phyloP scores from a whole-genome alignment of 1,284 basidiomycete species.

The Mycosarcoma maydis region DNA sequence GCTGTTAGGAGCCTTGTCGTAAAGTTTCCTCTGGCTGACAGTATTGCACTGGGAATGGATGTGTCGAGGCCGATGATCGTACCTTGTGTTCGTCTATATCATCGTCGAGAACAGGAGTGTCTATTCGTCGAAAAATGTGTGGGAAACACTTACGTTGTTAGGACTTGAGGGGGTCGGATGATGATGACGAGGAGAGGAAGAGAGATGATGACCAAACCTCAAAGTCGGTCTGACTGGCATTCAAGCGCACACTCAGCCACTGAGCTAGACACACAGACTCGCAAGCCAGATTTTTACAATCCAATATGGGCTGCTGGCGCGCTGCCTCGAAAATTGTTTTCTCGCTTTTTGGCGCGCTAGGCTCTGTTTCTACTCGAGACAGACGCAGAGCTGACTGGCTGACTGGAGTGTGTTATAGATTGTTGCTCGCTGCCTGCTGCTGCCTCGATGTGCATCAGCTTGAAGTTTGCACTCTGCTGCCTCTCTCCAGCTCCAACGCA shows the following conservation, averaged over 20 bases:
- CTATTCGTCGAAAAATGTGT: background rate
- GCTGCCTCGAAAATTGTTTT: slow-evolving; percentile 17
- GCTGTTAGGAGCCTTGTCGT: too few species aligned
- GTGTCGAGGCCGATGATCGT: slow-evolving; percentile 3
- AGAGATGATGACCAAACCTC: slow-evolving; percentile 36
- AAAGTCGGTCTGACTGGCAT: slow-evolving; percentile 18
- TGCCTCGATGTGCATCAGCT: background rate
- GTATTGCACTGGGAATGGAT: background rate
- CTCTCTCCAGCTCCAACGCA: background rate
- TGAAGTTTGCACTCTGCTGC: slow-evolving; percentile 1
- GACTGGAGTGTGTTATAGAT: background rate
- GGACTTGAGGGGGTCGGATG: slow-evolving; percentile 47
- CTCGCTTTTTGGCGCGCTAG: slow-evolving; percentile 9
- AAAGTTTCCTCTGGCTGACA: background rate
- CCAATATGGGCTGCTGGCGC: background rate
- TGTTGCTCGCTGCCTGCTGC: background rate
- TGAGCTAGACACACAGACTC: background rate
- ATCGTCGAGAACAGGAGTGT: slow-evolving; percentile 24
- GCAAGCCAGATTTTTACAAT: background rate
- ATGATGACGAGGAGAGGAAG: slow-evolving; percentile 45
- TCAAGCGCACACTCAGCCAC: slow-evolving; percentile 5
- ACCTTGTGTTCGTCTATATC: slow-evolving; percentile 6
- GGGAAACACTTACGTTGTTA: slow-evolving; percentile 40
- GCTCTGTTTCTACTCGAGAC: too few species aligned
- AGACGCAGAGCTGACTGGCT: background rate